Conservation (phyloP, 1,284 basidiomycete species). For the Ustilago shanxiensis region DNA sequence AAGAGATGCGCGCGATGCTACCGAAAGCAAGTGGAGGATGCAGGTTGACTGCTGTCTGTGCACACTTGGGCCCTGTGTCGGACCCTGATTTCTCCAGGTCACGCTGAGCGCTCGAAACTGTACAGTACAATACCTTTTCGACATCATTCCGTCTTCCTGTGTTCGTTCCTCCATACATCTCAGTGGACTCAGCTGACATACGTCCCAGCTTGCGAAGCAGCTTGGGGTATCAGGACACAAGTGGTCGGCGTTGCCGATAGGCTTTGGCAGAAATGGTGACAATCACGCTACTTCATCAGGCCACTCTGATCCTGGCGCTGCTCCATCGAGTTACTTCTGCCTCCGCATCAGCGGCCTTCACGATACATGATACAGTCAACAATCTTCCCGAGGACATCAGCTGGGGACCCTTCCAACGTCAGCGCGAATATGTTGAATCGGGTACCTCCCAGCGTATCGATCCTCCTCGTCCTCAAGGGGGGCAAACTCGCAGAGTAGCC, state of each 20-base stretch:
- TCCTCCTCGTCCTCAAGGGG: background rate
- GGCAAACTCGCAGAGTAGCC: slow-evolving; percentile 73
- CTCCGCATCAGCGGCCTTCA: background rate
- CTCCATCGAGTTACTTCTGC: background rate
- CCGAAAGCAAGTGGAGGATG: background rate
- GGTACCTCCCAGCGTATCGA: background rate
- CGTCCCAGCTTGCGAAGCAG: no score
- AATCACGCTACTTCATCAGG: background rate
- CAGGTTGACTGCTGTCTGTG: background rate
- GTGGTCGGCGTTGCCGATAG: background rate
- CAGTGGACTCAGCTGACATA: no score
- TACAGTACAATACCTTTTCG: no score
- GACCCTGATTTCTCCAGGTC: background rate
- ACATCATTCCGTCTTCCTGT: no score
- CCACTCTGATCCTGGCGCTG: slow-evolving; percentile 10
- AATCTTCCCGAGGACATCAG: background rate
- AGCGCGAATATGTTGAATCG: background rate
- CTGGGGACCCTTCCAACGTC: background rate
- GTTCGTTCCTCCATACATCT: no score
- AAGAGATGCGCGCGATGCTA: no score
- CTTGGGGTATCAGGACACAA: background rate
- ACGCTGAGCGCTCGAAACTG: no score
- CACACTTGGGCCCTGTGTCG: background rate
- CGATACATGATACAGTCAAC: background rate
- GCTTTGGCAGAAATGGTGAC: slow-evolving; percentile 9